These are phyloP conservation scores for Apiospora sp. DNA, from an alignment of 2,329 filamentous ascomycete genomes.

Conservation along the genomic window DNA sequence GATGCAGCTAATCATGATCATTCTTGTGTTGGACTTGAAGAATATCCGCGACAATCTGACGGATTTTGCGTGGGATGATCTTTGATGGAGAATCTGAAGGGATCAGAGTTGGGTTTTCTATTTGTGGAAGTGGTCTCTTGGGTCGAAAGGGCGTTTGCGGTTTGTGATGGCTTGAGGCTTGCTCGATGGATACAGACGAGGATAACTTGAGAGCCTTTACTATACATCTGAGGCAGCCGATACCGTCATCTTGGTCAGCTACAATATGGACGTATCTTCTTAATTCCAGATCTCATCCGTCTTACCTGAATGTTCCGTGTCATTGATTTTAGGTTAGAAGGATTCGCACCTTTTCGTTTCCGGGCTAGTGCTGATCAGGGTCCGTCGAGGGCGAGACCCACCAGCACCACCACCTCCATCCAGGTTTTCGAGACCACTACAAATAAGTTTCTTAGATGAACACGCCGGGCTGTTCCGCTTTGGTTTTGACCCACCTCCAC, in stretches of 20 bases:
- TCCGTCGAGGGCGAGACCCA: background rate
- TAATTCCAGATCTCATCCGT: background rate
- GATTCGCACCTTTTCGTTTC: slow-evolving; percentile 7
- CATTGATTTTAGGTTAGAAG: slow-evolving; percentile 17
- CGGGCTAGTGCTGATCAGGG: background rate
- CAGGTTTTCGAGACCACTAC: background rate
- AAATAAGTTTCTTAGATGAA: background rate
- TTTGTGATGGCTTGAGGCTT: background rate
- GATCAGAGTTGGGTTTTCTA: background rate
- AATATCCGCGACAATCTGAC: background rate
- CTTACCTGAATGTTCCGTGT: background rate
- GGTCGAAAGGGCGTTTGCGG: background rate
- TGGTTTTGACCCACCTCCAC: background rate
- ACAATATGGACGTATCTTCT: background rate
- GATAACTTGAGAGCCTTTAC: background rate
- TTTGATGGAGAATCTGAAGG: background rate
- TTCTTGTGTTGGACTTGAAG: background rate
- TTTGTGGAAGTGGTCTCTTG: background rate
- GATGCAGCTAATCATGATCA: background rate
- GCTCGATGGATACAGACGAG: background rate
- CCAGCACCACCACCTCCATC: background rate
- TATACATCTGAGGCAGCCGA: background rate
- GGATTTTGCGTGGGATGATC: background rate
- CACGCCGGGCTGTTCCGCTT: background rate
- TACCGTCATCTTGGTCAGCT: background rate